Conservation (phyloP, 2,329 filamentous ascomycete species). For the Pestalotiopsis sp. region DNA sequence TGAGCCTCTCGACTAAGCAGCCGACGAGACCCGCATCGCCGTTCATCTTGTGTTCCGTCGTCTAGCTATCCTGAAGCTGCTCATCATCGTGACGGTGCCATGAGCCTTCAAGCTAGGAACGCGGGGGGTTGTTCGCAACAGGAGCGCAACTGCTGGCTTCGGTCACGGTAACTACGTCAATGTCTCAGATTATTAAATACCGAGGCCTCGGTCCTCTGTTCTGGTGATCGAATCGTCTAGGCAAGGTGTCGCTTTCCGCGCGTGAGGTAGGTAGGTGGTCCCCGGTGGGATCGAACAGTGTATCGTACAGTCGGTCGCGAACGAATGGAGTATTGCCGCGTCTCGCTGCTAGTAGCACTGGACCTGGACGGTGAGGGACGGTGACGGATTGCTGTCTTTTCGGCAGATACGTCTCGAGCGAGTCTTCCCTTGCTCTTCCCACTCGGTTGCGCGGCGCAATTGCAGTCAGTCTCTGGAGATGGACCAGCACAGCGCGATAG, state of each 20-base stretch:
- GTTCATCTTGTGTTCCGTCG: conserved; percentile 52
- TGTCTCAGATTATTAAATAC: not conserved
- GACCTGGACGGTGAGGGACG: not conserved
- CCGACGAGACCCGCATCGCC: conserved; percentile 61
- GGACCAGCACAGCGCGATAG: not conserved
- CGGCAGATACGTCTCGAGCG: not conserved
- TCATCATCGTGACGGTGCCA: conserved; percentile 37
- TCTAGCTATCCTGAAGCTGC: conserved; percentile 29
- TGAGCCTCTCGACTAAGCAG: conserved; percentile 64
- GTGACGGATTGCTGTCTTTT: not conserved
- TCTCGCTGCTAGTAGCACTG: not conserved
- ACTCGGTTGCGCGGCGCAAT: not conserved
- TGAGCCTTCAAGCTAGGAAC: conserved; percentile 14
- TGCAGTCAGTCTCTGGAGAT: not conserved
- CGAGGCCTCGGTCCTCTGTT: not conserved
- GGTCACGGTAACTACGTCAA: not conserved
- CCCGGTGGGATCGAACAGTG: not conserved
- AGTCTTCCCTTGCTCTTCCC: not conserved
- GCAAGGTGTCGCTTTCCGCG: not conserved
- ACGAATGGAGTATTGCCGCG: not conserved
- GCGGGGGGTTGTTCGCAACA: not conserved
- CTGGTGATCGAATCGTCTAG: not conserved
- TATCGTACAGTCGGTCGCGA: not conserved
- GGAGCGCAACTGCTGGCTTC: not conserved
- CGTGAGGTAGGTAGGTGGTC: not conserved